Conservation (phyloP, 2,329 filamentous ascomycete genomes). For the Penicillium sp. region DNA sequence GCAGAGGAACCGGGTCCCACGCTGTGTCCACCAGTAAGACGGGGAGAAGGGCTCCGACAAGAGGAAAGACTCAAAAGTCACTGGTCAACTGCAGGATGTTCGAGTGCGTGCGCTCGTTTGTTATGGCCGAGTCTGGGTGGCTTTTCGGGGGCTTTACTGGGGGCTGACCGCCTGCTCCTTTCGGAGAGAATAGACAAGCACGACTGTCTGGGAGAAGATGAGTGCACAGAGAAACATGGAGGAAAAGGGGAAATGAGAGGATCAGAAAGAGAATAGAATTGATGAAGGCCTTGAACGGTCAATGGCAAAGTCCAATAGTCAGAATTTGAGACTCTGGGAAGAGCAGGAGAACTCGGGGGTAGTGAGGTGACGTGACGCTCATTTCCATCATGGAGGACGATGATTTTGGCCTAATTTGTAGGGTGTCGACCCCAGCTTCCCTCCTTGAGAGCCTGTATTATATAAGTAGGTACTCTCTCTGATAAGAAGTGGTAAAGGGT, state of each 20-base stretch:
- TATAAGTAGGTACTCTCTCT: too few species aligned
- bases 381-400: neutral
- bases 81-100: constrained; percentile 17
- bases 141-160: constrained; percentile 22
- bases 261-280: neutral
- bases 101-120: constrained; percentile 26
- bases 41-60: constrained; percentile 1
- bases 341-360: neutral
- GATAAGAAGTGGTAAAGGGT: too few species aligned
- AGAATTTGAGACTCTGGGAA: neutral
- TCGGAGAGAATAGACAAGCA: constrained; percentile 7
- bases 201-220: neutral
- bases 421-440: neutral
- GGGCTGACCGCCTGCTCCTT: constrained; percentile 15
- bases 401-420: neutral
- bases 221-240: neutral
- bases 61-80: constrained; percentile 16
- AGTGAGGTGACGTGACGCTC: neutral
- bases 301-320: neutral
- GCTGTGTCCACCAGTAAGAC: constrained; percentile 16
- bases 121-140: constrained; percentile 26
- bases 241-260: neutral
- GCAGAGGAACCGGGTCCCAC: constrained; percentile 25
- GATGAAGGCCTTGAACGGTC: neutral
- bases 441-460: too few species aligned